Evolutionary conservation across 225 moss, liverwort and hornwort species (phyloP).

Genomic region (Lunularia cruciata): DNA sequence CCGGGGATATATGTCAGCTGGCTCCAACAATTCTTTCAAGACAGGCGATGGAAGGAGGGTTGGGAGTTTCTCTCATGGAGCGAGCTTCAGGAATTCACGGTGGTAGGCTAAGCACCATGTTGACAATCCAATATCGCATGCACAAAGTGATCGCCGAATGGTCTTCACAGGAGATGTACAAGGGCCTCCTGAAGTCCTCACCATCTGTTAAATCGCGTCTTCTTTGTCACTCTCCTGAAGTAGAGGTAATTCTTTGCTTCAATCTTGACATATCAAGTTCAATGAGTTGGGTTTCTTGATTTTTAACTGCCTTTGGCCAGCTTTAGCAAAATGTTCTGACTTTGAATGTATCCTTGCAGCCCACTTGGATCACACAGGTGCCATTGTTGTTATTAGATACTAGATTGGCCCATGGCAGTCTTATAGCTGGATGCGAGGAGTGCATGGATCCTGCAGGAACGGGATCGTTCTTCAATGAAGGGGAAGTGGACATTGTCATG

Average conservation of each 20-base stretch:
- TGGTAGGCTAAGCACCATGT: conserved; percentile 70
- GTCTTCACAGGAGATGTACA: conserved; percentile 90
- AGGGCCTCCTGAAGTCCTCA: conserved; percentile 63
- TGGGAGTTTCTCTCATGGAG: conserved; percentile 94
- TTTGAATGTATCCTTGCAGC: conserved; percentile 34
- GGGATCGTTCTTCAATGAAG: conserved; percentile 93
- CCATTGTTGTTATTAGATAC: conserved; percentile 92
- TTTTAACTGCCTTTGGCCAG: too few species aligned
- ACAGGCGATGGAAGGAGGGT: conserved; percentile 74
- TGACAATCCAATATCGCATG: conserved; percentile 89
- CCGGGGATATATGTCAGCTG: conserved; percentile 82
- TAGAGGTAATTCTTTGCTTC: conserved; percentile 48
- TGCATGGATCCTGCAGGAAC: conserved; percentile 89
- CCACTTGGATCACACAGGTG: conserved; percentile 64
- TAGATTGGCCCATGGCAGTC: conserved; percentile 81
- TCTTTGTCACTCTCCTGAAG: conserved; percentile 58
- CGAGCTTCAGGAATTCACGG: conserved; percentile 70
- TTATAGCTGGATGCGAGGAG: conserved; percentile 95
- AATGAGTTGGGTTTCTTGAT: too few species aligned
- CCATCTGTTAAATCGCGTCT: conserved; percentile 67
- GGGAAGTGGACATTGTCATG: conserved; percentile 91
- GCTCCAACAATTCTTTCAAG: conserved; percentile 91
- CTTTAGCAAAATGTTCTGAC: not conserved
- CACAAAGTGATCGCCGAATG: conserved; percentile 73
- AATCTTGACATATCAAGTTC: not conserved